These are phyloP conservation scores for Dalbergia oliveri DNA, from an alignment of 306 rosid genomes.

Conservation along the genomic window DNA sequence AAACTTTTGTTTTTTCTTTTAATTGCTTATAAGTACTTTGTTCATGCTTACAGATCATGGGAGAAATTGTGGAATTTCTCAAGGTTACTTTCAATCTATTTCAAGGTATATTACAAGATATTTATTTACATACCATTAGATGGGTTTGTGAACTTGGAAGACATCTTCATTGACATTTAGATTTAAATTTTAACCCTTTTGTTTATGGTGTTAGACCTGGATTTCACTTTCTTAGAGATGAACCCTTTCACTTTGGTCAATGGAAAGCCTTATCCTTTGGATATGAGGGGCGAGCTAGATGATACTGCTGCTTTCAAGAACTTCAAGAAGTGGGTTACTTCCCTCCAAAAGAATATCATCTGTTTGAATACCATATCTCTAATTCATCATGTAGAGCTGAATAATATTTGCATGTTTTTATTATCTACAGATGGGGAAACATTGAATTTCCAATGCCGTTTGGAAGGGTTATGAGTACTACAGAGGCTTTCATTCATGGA, in stretches of 20 bases:
- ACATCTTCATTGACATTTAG: constrained; percentile 6
- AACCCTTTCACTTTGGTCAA: constrained; percentile 91
- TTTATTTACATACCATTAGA: constrained; percentile 4
- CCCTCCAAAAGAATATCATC: constrained; percentile 11
- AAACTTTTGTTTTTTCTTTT: not conserved
- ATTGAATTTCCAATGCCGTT: constrained; percentile 94
- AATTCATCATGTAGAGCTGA: constrained; percentile 1
- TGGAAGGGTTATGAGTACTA: constrained; percentile 92
- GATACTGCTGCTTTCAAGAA: constrained; percentile 99
- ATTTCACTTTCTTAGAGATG: constrained; percentile 98
- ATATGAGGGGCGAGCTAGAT: constrained; percentile 98
- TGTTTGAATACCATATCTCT: constrained; percentile 34
- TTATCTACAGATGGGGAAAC: constrained; percentile 80
- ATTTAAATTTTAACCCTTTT: not conserved
- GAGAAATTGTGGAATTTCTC: constrained; percentile 83
- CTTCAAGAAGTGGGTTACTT: constrained; percentile 80
- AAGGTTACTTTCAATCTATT: constrained; percentile 71
- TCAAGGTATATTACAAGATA: constrained; percentile 61
- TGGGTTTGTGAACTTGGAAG: constrained; percentile 25
- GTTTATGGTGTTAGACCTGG: constrained; percentile 70
- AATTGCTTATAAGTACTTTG: constrained; percentile 4
- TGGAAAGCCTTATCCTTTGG: constrained; percentile 97
- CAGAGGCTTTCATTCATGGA: constrained; percentile 85
- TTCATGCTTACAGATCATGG: constrained; percentile 63
- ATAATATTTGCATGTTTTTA: constrained; percentile 29